Evolutionary conservation across 257 asterid species (phyloP).

Genomic region (Fraxinus cuspidata): DNA sequence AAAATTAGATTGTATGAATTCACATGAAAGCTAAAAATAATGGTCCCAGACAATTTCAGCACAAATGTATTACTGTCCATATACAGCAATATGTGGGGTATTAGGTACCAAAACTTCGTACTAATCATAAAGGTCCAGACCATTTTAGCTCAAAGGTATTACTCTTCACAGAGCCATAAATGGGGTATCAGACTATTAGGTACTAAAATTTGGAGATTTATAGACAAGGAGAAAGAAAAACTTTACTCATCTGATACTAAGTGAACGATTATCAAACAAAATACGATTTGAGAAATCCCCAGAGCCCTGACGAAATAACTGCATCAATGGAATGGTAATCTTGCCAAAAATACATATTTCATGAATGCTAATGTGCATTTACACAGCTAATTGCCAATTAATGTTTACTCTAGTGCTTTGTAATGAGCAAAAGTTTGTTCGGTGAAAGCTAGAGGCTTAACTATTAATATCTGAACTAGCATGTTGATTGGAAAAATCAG

Average conservation of each 20-base stretch:
- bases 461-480: conserved; percentile 3
- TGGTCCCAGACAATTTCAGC: neutral
- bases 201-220: neutral
- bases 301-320: neutral
- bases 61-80: neutral
- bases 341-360: conserved; percentile 3
- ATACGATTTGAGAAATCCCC: no score
- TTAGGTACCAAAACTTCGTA: neutral
- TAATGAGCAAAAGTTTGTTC: neutral
- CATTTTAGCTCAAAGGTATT: no score
- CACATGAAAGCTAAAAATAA: neutral
- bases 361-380: neutral
- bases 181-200: neutral
- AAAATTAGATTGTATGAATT: neutral
- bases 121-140: no score
- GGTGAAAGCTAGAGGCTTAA: conserved; percentile 6
- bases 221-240: neutral
- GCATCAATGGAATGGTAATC: conserved; percentile 1
- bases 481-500: neutral
- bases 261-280: no score
- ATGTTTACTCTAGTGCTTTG: neutral
- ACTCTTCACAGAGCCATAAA: no score
- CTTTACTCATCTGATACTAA: no score
- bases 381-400: neutral
- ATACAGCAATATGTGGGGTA: neutral